Evolutionary conservation across 805 yeast species (phyloP).

Genomic region (Saccharomycopsis selenospora): DNA sequence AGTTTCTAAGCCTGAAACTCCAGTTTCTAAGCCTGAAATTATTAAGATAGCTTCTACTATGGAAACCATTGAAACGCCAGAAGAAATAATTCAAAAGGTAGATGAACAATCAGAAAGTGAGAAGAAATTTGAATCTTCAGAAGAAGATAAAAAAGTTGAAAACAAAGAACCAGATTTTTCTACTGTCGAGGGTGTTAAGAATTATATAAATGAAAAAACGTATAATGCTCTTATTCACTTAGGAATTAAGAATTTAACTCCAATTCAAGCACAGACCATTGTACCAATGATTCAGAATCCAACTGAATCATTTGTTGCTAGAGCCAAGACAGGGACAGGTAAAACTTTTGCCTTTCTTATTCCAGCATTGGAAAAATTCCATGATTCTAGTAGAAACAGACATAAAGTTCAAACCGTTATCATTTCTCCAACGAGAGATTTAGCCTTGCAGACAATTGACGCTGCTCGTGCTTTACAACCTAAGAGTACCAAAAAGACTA

Average conservation of each 20-base stretch:
- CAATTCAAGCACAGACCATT: conserved; percentile 61
- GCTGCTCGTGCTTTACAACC: conserved; percentile 40
- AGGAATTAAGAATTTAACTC: conserved; percentile 38
- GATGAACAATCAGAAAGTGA: background rate
- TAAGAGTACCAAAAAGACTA: conserved; percentile 21
- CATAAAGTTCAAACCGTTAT: conserved; percentile 51
- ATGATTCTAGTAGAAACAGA: conserved; percentile 28
- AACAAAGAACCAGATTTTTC: background rate
- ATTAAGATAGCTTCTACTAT: background rate
- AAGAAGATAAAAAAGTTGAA: background rate
- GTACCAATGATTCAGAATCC: conserved; percentile 45
- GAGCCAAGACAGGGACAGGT: conserved; percentile 96
- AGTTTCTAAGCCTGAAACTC: no score
- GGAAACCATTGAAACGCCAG: no score
- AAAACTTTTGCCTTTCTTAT: conserved; percentile 85
- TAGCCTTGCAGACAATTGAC: conserved; percentile 77
- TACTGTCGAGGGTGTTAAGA: background rate
- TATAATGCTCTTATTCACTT: background rate
- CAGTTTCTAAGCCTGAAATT: background rate
- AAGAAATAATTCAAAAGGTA: no score
- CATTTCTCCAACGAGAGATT: conserved; percentile 85
- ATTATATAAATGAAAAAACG: background rate
- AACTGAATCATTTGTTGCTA: conserved; percentile 63
- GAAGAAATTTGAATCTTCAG: background rate
- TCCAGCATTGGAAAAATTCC: conserved; percentile 43